Conservation (phyloP, 2,329 filamentous ascomycete genomes). For the Sclerotiophoma versabilis region DNA sequence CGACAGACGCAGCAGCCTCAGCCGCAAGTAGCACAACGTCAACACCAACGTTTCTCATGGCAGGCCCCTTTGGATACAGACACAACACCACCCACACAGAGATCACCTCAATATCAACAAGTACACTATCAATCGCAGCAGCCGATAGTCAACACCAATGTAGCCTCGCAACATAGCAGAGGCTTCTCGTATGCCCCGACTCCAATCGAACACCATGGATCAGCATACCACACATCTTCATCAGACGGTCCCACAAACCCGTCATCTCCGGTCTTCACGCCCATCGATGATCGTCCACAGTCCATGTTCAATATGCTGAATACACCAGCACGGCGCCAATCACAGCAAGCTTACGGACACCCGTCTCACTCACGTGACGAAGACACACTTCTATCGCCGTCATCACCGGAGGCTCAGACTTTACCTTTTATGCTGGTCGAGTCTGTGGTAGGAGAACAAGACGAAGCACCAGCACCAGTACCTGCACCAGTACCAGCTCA, state of each 20-base stretch:
- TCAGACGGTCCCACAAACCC: conserved; percentile 36
- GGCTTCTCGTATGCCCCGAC: conserved; percentile 48
- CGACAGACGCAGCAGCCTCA: conserved; percentile 25
- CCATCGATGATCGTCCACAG: conserved; percentile 38
- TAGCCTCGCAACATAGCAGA: conserved; percentile 27
- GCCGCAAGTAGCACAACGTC: conserved; percentile 18
- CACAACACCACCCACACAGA: background rate
- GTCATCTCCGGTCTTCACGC: conserved; percentile 34
- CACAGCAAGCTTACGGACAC: conserved; percentile 25
- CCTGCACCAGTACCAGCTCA: background rate
- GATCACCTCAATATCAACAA: conserved; percentile 8
- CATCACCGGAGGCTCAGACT: conserved; percentile 32
- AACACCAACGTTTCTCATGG: conserved; percentile 23
- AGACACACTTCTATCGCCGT: conserved; percentile 34
- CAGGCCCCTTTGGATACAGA: conserved; percentile 14
- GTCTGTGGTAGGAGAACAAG: conserved; percentile 19
- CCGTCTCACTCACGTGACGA: conserved; percentile 35
- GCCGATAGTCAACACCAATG: conserved; percentile 3
- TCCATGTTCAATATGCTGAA: conserved; percentile 33
- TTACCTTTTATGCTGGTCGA: conserved; percentile 35
- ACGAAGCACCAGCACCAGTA: conserved; percentile 17
- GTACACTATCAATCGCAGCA: conserved; percentile 5
- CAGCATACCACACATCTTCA: conserved; percentile 34
- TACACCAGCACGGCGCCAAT: conserved; percentile 33
- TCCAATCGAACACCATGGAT: conserved; percentile 42